Conservation (phyloP, 257 asterid species). For the Hygrophila difformis region DNA sequence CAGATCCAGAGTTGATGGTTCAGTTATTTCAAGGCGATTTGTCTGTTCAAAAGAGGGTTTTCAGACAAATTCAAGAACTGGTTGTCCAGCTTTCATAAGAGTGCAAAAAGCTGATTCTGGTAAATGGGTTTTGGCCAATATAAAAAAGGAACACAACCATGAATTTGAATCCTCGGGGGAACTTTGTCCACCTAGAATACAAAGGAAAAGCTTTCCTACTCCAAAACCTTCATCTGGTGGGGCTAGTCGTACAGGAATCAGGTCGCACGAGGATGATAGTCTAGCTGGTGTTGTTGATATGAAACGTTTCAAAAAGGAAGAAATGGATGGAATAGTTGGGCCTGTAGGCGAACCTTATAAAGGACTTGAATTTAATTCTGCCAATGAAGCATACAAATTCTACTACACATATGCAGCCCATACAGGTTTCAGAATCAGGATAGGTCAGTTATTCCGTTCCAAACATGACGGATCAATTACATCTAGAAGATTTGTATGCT, state of each 20-base stretch:
- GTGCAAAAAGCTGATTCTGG: too few relatives aligned
- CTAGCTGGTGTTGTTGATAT: slow-evolving; percentile 44
- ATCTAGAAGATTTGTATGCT: slow-evolving; percentile 91
- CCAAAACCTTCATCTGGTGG: too few relatives aligned
- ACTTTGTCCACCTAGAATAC: too few relatives aligned
- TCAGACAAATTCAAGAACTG: too few relatives aligned
- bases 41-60: too few relatives aligned
- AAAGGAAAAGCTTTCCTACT: too few relatives aligned
- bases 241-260: slow-evolving; percentile 79
- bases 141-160: too few relatives aligned
- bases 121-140: too few relatives aligned
- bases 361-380: slow-evolving; percentile 69
- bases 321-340: slow-evolving; percentile 34
- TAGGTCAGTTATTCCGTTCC: slow-evolving; percentile 91
- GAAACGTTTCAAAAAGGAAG: slow-evolving; percentile 70
- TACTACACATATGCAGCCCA: slow-evolving; percentile 57
- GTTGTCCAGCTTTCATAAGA: too few relatives aligned
- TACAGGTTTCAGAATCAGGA: slow-evolving; percentile 69
- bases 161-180: too few relatives aligned
- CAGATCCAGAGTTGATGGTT: too few relatives aligned
- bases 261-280: slow-evolving; percentile 73
- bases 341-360: slow-evolving; percentile 60
- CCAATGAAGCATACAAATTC: slow-evolving; percentile 78
- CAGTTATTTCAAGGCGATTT: too few relatives aligned
- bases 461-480: slow-evolving; percentile 89